Percentiles rank a stretch among this genome's conserved stretches.
Evolutionary conservation across 257 asterid genomes (phyloP).

Genomic region (Solanum chaucha): DNA sequence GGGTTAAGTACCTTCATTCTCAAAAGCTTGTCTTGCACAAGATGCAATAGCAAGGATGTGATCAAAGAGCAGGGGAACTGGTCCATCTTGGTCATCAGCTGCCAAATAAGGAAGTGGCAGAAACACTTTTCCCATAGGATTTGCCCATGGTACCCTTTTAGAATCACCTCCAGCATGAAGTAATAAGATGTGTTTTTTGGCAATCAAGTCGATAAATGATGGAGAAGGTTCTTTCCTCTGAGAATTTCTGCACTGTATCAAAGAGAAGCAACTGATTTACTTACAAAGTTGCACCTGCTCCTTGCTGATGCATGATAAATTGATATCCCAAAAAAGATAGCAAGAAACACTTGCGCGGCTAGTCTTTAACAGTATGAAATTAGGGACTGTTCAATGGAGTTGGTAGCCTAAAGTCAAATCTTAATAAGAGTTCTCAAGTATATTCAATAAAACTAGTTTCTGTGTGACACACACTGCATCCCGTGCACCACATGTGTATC

Average conservation of each 20-base stretch:
- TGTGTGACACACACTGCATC: background rate
- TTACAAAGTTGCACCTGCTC: constrained; percentile 11
- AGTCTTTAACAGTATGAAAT: background rate
- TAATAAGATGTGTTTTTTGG: constrained; percentile 64
- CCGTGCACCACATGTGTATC: background rate
- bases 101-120: constrained; percentile 95
- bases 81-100: constrained; percentile 81
- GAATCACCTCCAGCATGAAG: constrained; percentile 99
- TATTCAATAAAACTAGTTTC: background rate
- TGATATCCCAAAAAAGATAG: constrained; percentile 3
- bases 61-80: constrained; percentile 93
- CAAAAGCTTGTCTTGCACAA: constrained; percentile 83
- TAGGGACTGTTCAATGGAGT: background rate
- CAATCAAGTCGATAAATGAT: constrained; percentile 48
- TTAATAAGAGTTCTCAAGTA: background rate
- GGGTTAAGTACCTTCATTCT: constrained; percentile 53
- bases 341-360: background rate
- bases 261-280: constrained; percentile 17
- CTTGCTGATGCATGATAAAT: constrained; percentile 32
- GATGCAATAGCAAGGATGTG: constrained; percentile 95
- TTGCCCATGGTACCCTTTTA: constrained; percentile 98
- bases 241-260: constrained; percentile 18
- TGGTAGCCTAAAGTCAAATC: background rate
- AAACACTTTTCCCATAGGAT: constrained; percentile 98
- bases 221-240: constrained; percentile 22